phyloP scores from a whole-genome alignment of 768 basidiomycete species.

The Pleurotus tuber-regium region DNA sequence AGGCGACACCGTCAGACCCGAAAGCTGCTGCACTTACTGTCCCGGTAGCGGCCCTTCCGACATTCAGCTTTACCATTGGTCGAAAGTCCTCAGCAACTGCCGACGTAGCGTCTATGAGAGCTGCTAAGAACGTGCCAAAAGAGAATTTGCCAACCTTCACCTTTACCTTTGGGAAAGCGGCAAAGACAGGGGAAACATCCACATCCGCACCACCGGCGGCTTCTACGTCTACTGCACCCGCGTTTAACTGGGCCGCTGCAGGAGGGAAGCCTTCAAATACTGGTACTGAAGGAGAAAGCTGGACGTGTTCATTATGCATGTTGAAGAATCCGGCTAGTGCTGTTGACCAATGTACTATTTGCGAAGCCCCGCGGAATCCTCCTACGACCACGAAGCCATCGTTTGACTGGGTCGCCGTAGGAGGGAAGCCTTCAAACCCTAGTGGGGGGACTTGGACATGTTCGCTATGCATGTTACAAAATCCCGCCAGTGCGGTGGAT shows the following conservation, averaged over 20 bases:
- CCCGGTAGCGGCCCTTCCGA: constrained; percentile 29
- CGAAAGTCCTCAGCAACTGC: constrained; percentile 22
- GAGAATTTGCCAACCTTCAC: constrained; percentile 12
- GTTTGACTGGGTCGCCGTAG: constrained; percentile 67
- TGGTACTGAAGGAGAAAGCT: constrained; percentile 28
- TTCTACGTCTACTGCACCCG: constrained; percentile 23
- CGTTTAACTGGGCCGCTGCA: constrained; percentile 63
- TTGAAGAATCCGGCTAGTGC: constrained; percentile 45
- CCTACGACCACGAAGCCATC: no score
- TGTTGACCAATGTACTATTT: constrained; percentile 47
- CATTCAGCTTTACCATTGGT: constrained; percentile 31
- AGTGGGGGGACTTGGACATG: constrained; percentile 52
- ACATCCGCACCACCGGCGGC: constrained; percentile 12
- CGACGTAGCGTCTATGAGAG: constrained; percentile 25
- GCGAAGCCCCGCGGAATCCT: constrained; percentile 36
- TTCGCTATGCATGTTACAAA: constrained; percentile 46
- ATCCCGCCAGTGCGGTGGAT: constrained; percentile 37
- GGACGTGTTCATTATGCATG: constrained; percentile 59
- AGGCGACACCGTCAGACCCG: constrained; percentile 16
- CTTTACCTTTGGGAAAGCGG: constrained; percentile 12
- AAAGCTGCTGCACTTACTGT: constrained; percentile 29
- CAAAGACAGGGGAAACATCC: constrained; percentile 4
- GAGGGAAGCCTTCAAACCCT: constrained; percentile 42
- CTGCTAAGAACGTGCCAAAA: constrained; percentile 36
- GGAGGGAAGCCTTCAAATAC: constrained; percentile 48